Evolutionary conservation across 2,329 filamentous ascomycete species (phyloP), one percentile per base, ranked within the genome.

Genomic region (Arthrobotrys iridis): DNA sequence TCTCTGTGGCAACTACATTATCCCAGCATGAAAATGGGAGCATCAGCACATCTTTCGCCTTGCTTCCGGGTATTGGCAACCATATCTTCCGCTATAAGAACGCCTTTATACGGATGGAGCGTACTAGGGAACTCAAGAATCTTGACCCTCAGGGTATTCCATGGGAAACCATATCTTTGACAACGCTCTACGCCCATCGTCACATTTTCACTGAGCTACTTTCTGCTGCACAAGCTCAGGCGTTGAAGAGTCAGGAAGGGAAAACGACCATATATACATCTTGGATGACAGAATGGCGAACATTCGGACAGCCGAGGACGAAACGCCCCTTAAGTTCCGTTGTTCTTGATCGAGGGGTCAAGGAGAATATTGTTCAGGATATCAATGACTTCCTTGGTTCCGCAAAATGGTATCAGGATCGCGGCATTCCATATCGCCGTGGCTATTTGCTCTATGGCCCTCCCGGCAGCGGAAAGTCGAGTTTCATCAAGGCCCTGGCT

Each of bases 401-500:
- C 37, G 88, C 91, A 70, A 88, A 90, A 77, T 97, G 94, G 93
- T 97, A 97, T 80, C 88, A 93, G 57, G 93, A 97, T 79, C 89
- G 94, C n/a, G 94, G 93, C 1, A 96, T 97, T 77, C 94, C 94
- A 0, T 97, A 97, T 80, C 88, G 93, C 15, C 86, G 93, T 67
- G 94, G 93, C 0, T 97, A 97, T 80, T 86, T 97, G 5, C 86
- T 97, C 0, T 93, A 95, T 79, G 93, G 93, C 0, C 93, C 93
- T 2, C 93, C 93, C 0, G 93, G 93, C 0, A 96, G 91, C 43
- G 96, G 93, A 35, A 98, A 96, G 84, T 97, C 91, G 75, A 96
- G 93, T 0, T 98, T 99, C 79, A 97, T 99, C 77, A 93, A 97
- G 82, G 93, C 95, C 0, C 84, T 99, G 43, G 95, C 95, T 0